Base-by-base conservation (phyloP, 1,284 basidiomycete genomes). In the Meira miltonrushii region DNA sequence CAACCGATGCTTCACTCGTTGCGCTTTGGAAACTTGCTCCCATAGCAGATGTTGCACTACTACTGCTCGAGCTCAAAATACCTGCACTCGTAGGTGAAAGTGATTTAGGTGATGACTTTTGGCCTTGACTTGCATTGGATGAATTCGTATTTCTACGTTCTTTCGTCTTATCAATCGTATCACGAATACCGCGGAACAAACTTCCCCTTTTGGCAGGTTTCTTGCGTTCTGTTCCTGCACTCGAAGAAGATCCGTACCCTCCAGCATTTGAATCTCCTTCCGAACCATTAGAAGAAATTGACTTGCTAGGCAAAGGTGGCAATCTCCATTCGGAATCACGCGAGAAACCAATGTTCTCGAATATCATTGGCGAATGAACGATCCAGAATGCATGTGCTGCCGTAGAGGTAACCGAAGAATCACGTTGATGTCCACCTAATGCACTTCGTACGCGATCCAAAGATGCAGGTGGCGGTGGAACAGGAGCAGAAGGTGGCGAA, bases 331-430 rank as follows among this genome's bases (percentile, higher is more conserved):
- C 59, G n/a, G 65, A 55, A 46, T 75, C 71, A 37, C 67, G 65
- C 1, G 69, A 71, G 54, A 77, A 77, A 21, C 71, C 69, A 10
- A 77, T 65, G 39, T 77, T 77, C 43, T 77, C 74, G 53, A 77
- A 76, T 33, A 66, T 58, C 60, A 77, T 61, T 12, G 75, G 69
- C 17, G 65, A 62, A 2, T 59, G 55, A 8, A 77, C 64, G 52
- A 57, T 59, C 74, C 74, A 77, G 40, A 76, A 75, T 3, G 50
- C 39, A n/a, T 55, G 54, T 21, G 48, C 54, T 8, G 58, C 53
- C 15, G 58, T 60, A 7, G 38, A 38, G 13, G 25, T 41, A 19
- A 39, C 50, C 13, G 37, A 25, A 25, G 39, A 5, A 38, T 38
- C 48, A 38, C 48, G 25, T 17, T 52, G 39, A 41, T 48, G 12